These are phyloP conservation scores for Nidula niveotomentosa DNA, from an alignment of 1,284 basidiomycete genomes.

Conservation along the genomic window DNA sequence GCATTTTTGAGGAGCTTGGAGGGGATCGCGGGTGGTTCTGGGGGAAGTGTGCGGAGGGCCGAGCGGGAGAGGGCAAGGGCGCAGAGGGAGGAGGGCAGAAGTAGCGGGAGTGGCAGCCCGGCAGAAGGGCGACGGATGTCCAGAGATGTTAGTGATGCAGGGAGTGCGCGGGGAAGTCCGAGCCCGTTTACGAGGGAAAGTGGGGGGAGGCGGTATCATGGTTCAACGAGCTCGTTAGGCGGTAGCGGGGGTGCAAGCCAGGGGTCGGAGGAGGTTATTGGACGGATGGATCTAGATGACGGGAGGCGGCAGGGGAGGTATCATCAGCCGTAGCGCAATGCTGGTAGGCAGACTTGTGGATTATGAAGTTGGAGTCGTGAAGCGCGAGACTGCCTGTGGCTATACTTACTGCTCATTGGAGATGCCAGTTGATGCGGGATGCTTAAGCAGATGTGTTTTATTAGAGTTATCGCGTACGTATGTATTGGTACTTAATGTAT, in stretches of 20 bases:
- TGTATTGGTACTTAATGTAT: no score
- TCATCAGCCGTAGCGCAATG: no score
- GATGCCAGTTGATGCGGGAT: no score
- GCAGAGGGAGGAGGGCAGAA: slow-evolving; percentile 2
- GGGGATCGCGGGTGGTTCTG: slow-evolving; percentile 34
- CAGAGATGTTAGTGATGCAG: background rate
- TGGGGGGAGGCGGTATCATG: slow-evolving; percentile 4
- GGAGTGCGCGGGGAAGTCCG: background rate
- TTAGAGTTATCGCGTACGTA: no score
- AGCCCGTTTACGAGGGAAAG: background rate
- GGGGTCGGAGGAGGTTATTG: slow-evolving; percentile 42
- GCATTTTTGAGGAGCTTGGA: slow-evolving; percentile 59
- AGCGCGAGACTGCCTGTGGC: no score
- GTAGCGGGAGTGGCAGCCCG: background rate
- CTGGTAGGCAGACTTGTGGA: no score
- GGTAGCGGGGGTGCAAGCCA: slow-evolving; percentile 23
- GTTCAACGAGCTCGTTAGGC: slow-evolving; percentile 14
- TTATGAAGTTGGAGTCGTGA: no score
- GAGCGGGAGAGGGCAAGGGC: slow-evolving; percentile 11
- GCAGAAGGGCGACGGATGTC: background rate
- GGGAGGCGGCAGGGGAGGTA: slow-evolving; percentile 1
- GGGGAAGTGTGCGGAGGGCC: slow-evolving; percentile 13
- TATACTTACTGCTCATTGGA: no score
- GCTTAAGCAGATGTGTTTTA: no score
- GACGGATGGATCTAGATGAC: slow-evolving; percentile 36